Percentiles rank a stretch among this genome's conserved stretches.
phyloP scores from a whole-genome alignment of 768 basidiomycete species.

The Boletus coccyginus region DNA sequence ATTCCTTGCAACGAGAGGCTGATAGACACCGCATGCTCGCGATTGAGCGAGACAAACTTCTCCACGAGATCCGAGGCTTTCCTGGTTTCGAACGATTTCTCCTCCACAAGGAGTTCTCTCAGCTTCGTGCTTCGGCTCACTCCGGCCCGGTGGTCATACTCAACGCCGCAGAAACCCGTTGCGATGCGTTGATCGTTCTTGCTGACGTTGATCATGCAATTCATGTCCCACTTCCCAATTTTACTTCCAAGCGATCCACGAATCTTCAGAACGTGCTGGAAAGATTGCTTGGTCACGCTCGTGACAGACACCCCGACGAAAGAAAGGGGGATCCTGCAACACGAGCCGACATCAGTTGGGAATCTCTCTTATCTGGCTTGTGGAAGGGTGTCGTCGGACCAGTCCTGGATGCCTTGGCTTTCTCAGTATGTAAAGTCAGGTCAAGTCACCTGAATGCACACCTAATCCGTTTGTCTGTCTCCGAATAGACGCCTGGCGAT shows the following conservation, averaged over 20 bases:
- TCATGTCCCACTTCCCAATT: slow-evolving; percentile 3
- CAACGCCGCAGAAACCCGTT: slow-evolving; percentile 14
- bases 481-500: background rate
- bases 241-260: background rate
- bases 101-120: background rate
- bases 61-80: background rate
- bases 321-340: background rate
- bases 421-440: background rate
- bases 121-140: background rate
- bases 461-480: background rate
- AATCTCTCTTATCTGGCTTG: background rate
- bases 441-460: background rate
- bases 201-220: background rate
- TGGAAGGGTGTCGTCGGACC: slow-evolving; percentile 9
- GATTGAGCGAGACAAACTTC: background rate
- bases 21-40: slow-evolving; percentile 3
- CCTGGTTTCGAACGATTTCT: slow-evolving; percentile 8
- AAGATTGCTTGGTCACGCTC: background rate
- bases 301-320: background rate
- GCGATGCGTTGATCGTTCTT: slow-evolving; percentile 27
- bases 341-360: background rate
- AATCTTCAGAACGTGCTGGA: background rate
- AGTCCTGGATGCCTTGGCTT: background rate
- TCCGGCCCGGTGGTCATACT: background rate
- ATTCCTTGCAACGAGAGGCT: background rate